Evolutionary conservation across 768 basidiomycete species (phyloP), one percentile per base, ranked within the genome.

Genomic region (Pleurotus eryngii): DNA sequence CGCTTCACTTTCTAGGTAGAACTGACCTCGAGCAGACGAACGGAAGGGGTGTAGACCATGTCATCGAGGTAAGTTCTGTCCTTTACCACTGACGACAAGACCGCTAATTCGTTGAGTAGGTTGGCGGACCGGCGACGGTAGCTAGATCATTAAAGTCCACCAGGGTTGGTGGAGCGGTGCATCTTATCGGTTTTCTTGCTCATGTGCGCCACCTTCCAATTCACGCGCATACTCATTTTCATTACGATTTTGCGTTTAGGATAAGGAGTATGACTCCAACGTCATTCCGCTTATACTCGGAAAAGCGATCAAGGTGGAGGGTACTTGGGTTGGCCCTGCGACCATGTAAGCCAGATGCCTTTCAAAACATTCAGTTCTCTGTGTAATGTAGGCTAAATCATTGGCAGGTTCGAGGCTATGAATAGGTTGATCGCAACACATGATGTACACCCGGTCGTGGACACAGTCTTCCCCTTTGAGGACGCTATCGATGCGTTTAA

Each of bases 401-500:
- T 14, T 49, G 12, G n/a, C 39, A 78, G 76, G 57, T 81, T 83
- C 59, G 74, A 79, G 56, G 71, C 72, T 43, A 74, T 81, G 77
- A 75, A 74, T 63, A 67, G 70, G 24, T 70, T 81, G 1, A 66
- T 82, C 40, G 57, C 63, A 9, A 67, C 73, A 5, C 67, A 70
- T n/a, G 59, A 60, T 6, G 60, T 81, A 6, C 70, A 66, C 30
- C 81, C 81, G 4, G 69, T 80, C 14, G 65, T 82, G 47, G 78
- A 82, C 68, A 77, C 74, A 68, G 77, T 82, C 1, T 81, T 83
- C 68, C 56, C 68, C 20, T 83, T 80, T 60, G 74, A 79, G 24
- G 65, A 82, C 37, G 65, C 74, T 8, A 65, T 68, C 20, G 71
- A 74, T 39, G 82, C 81, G 3, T 82, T 77, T 60, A 66, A 70